Conservation (phyloP, 805 yeast species). For the Starmerella roubikii region DNA sequence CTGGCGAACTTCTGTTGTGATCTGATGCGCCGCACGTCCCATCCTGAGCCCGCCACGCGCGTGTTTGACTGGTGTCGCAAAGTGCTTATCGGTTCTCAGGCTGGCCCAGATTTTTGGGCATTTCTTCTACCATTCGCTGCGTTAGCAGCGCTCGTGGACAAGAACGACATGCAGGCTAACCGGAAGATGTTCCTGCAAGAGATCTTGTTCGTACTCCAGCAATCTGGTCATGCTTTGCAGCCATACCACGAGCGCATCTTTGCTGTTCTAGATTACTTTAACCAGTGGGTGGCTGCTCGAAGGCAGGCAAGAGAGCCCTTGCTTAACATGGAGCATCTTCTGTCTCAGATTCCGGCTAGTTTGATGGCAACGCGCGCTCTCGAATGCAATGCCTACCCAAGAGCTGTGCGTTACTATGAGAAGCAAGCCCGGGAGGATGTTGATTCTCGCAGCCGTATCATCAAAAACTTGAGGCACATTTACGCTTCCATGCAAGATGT, state of each 20-base stretch:
- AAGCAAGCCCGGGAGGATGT: constrained; percentile 42
- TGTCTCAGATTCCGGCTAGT: constrained; percentile 40
- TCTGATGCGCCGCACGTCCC: constrained; percentile 45
- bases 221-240: constrained; percentile 34
- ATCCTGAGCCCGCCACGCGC: constrained; percentile 25
- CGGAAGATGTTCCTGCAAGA: constrained; percentile 41
- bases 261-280: constrained; percentile 66
- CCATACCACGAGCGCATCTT: constrained; percentile 67
- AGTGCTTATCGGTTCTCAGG: constrained; percentile 14
- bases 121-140: constrained; percentile 67
- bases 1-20: constrained; percentile 54
- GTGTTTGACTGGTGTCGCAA: constrained; percentile 16
- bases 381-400: constrained; percentile 71
- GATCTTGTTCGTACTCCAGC: constrained; percentile 35
- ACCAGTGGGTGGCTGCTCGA: constrained; percentile 45
- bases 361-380: constrained; percentile 65
- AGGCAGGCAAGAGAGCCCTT: constrained; percentile 12
- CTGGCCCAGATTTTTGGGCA: constrained; percentile 41
- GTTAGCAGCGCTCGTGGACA: constrained; percentile 45
- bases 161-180: constrained; percentile 25
- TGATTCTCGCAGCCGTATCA: constrained; percentile 17
- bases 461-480: constrained; percentile 45
- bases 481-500: constrained; percentile 80
- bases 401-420: constrained; percentile 77
- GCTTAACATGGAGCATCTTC: constrained; percentile 12